Evolutionary conservation across 495 filamentous ascomycete species (phyloP).

Genomic region (Penicillium steckii): DNA sequence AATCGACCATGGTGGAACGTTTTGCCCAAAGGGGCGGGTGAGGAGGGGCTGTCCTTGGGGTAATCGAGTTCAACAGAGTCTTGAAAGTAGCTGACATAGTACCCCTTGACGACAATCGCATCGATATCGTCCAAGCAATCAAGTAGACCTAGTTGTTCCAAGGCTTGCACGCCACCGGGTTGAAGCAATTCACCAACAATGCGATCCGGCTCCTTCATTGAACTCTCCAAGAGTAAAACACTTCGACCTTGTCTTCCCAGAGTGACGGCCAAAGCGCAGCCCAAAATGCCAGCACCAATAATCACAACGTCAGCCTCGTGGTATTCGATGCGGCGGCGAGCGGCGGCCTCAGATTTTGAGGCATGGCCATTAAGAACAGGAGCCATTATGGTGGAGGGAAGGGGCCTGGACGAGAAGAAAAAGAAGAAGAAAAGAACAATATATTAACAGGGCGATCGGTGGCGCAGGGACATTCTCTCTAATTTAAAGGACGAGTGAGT

Average conservation of each 20-base stretch:
- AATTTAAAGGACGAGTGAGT: slow-evolving; percentile 6
- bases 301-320: slow-evolving; percentile 78
- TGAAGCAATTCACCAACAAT: slow-evolving; percentile 96
- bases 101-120: slow-evolving; percentile 75
- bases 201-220: slow-evolving; percentile 89
- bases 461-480: slow-evolving; percentile 17
- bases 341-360: slow-evolving; percentile 30
- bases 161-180: slow-evolving; percentile 81
- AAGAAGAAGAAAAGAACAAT: no score
- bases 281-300: slow-evolving; percentile 86
- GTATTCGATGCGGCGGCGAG: slow-evolving; percentile 46
- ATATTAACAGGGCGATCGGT: slow-evolving; percentile 9
- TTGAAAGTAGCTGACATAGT: slow-evolving; percentile 82
- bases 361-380: slow-evolving; percentile 15
- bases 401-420: slow-evolving; percentile 1
- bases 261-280: slow-evolving; percentile 84
- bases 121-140: slow-evolving; percentile 91
- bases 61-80: slow-evolving; percentile 80
- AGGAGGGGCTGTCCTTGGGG: slow-evolving; percentile 32
- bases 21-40: slow-evolving; percentile 57
- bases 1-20: slow-evolving; percentile 85
- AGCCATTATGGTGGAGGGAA: slow-evolving; percentile 20
- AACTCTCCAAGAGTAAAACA: slow-evolving; percentile 86
- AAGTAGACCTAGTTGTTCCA: slow-evolving; percentile 74
- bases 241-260: slow-evolving; percentile 85